Base-by-base conservation (phyloP, 2,329 filamentous ascomycete genomes). In the Chrysosporium keratinophilum region DNA sequence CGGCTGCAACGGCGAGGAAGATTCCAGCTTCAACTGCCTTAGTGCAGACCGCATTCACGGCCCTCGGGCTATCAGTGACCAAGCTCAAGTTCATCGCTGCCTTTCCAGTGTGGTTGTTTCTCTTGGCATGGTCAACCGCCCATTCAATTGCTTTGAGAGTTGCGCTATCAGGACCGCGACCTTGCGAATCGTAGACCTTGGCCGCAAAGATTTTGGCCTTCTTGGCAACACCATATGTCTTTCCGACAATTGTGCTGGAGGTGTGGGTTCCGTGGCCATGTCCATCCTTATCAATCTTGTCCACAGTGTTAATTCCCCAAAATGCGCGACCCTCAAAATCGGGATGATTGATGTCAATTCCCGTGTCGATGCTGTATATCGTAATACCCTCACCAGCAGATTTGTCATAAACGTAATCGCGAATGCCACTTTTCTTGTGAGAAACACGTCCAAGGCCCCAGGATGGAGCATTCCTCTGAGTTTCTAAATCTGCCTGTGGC, bases 101-200 rank as follows among this genome's bases (percentile, higher is more conserved):
- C 56, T 65, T 67, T 37, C 57, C 58, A 33, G 60, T 60, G 50
- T 60, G 62, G 10, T 60, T 60, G 54, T 67, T 67, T 50, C 42
- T 56, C 34, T 57, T 59, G 45, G 66, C 67, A 56, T 69, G 62
- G 41, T 65, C 64, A 50, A 61, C 64, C 42, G 66, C 66, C 66
- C 65, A 71, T 34, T 68, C 62, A 62, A 79, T 76, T 17, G 76
- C 78, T 19, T 69, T 64, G 57, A 81, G 70, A 57, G 76, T 75
- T 60, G 71, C 69, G 28, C 69, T 66, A 43, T 67, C 69, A 19
- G 68, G 72, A 28, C 76, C 77, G 43, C 68, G 67, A 43, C 74
- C 73, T 12, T 72, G 62, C 20, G 66, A 67, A 46, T 71, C 71
- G 15, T 77, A 69, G 56, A 68, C 76, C 63, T 77, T 78, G 53